These are phyloP conservation scores for Globisporangium apiculatum DNA, from an alignment of 352 stramenopile genomes.

Conservation along the genomic window DNA sequence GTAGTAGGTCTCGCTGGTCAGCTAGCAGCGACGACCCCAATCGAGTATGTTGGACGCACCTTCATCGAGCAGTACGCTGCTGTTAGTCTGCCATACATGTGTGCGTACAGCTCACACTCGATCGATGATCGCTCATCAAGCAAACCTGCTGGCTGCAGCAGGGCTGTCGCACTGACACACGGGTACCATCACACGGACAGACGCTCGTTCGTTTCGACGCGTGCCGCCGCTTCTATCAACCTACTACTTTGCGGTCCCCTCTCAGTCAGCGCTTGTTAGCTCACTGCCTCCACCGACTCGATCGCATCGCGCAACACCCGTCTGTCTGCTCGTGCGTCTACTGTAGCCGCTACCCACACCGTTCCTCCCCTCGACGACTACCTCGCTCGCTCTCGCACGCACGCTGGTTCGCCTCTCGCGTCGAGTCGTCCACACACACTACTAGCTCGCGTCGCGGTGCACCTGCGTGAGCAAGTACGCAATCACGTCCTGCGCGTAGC, in stretches of 20 bases:
- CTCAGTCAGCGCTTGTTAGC: background rate
- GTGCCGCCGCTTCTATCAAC: background rate
- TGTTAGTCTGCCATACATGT: too few relatives aligned
- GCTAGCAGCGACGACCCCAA: too few relatives aligned
- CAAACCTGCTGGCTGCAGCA: too few relatives aligned
- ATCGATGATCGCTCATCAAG: too few relatives aligned
- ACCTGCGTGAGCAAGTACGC: constrained; percentile 85
- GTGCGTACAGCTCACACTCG: too few relatives aligned
- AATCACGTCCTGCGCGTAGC: constrained; percentile 85
- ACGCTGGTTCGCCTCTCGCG: background rate
- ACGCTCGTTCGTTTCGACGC: background rate
- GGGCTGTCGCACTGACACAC: background rate
- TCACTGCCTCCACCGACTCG: background rate
- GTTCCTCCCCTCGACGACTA: background rate
- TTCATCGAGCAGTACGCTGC: too few relatives aligned
- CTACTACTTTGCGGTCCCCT: background rate
- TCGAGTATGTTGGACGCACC: too few relatives aligned
- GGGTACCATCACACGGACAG: background rate
- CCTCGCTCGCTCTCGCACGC: background rate
- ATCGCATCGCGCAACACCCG: too few relatives aligned
- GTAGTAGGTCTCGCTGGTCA: too few relatives aligned
- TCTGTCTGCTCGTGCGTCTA: too few relatives aligned
- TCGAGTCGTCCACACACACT: background rate
- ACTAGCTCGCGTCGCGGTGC: constrained; percentile 63
- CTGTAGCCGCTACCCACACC: too few relatives aligned